These are phyloP conservation scores for Cutaneotrichosporon cyanovorans DNA, from an alignment of 1,284 basidiomycete species.

Conservation along the genomic window DNA sequence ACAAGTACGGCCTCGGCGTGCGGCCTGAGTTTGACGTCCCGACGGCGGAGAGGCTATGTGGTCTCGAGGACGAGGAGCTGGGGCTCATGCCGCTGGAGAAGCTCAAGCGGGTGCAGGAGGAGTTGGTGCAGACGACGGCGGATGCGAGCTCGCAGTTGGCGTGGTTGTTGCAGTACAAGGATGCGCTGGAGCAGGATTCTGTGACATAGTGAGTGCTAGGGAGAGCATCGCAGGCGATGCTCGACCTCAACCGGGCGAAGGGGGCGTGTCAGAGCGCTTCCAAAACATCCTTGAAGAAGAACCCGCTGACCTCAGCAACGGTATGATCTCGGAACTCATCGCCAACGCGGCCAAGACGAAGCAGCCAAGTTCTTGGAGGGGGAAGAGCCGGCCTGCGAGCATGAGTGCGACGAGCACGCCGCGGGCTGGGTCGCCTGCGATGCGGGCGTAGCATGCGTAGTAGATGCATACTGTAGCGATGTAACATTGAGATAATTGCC, in stretches of 20 bases:
- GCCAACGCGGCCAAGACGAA: constrained; percentile 44
- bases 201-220: constrained; percentile 35
- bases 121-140: constrained; percentile 62
- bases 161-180: constrained; percentile 70
- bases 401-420: constrained; percentile 14
- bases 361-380: constrained; percentile 25
- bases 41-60: constrained; percentile 60
- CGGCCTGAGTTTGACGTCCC: constrained; percentile 62
- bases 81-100: constrained; percentile 59
- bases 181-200: constrained; percentile 70
- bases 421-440: constrained; percentile 5
- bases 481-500: too few relatives aligned
- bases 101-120: constrained; percentile 59
- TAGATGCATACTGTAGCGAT: too few relatives aligned
- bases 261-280: too few relatives aligned
- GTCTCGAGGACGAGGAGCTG: constrained; percentile 58
- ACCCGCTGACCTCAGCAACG: constrained; percentile 34
- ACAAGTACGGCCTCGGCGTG: constrained; percentile 59
- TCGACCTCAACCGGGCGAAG: too few relatives aligned
- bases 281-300: too few relatives aligned
- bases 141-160: constrained; percentile 66
- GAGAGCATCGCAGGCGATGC: too few relatives aligned
- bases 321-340: constrained; percentile 46
- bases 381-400: constrained; percentile 7
- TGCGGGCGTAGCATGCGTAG: too few relatives aligned